Percentiles rank a stretch among this genome's conserved stretches.
Evolutionary conservation across 805 yeast genomes (phyloP).

Genomic region (Metschnikowia peoriensis): DNA sequence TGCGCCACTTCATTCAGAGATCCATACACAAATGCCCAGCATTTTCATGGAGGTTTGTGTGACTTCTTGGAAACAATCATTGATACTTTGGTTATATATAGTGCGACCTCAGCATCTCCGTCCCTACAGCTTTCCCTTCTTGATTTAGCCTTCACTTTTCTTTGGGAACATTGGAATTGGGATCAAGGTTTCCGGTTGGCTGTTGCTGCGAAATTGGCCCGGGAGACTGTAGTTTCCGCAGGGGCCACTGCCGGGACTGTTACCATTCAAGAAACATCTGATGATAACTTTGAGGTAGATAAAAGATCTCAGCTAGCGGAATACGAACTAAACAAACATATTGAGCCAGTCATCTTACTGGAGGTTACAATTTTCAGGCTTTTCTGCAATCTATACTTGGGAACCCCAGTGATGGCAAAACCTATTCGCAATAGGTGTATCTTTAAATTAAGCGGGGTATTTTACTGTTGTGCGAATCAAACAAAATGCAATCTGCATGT

Average conservation of each 20-base stretch:
- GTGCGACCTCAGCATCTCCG: constrained; percentile 4
- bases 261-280: constrained; percentile 5
- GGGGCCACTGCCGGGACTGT: constrained; percentile 10
- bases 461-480: constrained; percentile 14
- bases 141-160: constrained; percentile 12
- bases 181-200: constrained; percentile 5
- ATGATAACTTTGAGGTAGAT: neutral
- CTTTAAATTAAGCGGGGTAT: constrained; percentile 11
- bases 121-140: constrained; percentile 12
- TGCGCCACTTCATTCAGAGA: constrained; percentile 5
- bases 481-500: constrained; percentile 14
- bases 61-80: constrained; percentile 10
- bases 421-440: constrained; percentile 7
- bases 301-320: neutral
- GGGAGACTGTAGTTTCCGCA: constrained; percentile 8
- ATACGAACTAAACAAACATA: constrained; percentile 1
- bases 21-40: constrained; percentile 11
- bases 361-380: constrained; percentile 12
- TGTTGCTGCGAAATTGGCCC: constrained; percentile 5
- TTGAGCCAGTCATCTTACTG: constrained; percentile 7
- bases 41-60: constrained; percentile 13
- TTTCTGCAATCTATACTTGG: constrained; percentile 17
- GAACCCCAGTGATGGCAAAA: constrained; percentile 12
- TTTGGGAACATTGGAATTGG: constrained; percentile 19
- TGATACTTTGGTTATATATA: constrained; percentile 9